phyloP scores from a whole-genome alignment of 2,329 filamentous ascomycete species.

The Camptophora hylomeconis region DNA sequence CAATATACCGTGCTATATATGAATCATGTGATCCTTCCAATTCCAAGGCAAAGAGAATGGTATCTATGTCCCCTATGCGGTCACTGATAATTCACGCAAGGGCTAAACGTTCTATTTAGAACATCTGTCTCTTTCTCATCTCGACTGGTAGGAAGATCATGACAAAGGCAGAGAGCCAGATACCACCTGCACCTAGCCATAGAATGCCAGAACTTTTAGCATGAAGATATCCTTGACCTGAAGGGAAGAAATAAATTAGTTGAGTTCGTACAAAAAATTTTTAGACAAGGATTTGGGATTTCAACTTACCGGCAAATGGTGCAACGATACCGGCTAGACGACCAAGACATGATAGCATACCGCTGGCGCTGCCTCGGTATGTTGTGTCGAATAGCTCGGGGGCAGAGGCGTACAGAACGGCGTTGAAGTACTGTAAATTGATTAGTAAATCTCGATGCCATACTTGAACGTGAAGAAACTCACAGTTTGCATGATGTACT shows the following conservation, averaged over 20 bases:
- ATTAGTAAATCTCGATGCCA: neutral
- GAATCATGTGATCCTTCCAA: no score
- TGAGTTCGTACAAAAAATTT: neutral
- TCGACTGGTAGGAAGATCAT: slow-evolving; percentile 11
- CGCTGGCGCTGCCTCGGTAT: slow-evolving; percentile 9
- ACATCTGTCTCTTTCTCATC: slow-evolving; percentile 11
- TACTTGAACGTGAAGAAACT: neutral
- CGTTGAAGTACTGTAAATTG: slow-evolving; percentile 33
- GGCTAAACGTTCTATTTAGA: no score
- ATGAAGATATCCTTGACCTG: slow-evolving; percentile 6
- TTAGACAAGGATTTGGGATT: neutral
- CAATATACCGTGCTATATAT: no score
- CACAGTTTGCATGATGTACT: slow-evolving; percentile 36
- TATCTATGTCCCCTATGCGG: no score
- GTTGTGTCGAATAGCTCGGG: slow-evolving; percentile 1
- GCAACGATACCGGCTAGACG: slow-evolving; percentile 10
- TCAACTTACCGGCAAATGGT: slow-evolving; percentile 9
- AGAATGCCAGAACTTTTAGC: slow-evolving; percentile 6
- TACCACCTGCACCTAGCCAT: slow-evolving; percentile 10
- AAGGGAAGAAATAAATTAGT: neutral
- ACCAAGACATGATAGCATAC: slow-evolving; percentile 11
- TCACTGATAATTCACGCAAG: no score
- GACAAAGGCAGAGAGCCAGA: slow-evolving; percentile 9
- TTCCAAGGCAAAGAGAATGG: no score
- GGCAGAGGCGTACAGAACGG: slow-evolving; percentile 36